Conservation (phyloP, 257 asterid genomes). For the Solanum lycopersicoides region DNA sequence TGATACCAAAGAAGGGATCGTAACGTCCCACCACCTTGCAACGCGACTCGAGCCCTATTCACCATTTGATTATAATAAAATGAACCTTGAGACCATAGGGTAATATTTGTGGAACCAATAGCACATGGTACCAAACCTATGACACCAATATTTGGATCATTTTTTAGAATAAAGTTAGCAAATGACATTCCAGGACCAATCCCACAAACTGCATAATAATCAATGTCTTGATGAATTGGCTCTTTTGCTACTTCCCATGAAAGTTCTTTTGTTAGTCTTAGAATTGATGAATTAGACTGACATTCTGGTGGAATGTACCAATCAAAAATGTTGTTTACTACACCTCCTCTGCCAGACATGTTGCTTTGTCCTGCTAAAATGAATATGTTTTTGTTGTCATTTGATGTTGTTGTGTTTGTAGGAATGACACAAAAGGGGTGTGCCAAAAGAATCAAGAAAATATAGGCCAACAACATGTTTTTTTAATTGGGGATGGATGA, state of each 20-base stretch:
- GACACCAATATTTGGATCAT: not conserved
- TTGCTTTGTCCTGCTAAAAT: slow-evolving; percentile 7
- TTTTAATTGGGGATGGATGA: not conserved
- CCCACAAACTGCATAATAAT: not conserved
- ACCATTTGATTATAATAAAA: not conserved
- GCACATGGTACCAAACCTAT: slow-evolving; percentile 5
- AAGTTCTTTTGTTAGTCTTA: not conserved
- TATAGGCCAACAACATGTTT: not conserved
- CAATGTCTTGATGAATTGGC: slow-evolving; percentile 1
- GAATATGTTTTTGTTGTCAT: not conserved
- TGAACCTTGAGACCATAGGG: not conserved
- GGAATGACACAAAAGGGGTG: not conserved
- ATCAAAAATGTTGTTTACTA: not conserved
- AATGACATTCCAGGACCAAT: slow-evolving; percentile 3
- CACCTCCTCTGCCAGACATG: slow-evolving; percentile 7
- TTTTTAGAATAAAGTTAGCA: not conserved
- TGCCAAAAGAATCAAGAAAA: not conserved
- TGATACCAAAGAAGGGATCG: not conserved
- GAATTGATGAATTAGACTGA: not conserved
- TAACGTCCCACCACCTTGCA: not conserved
- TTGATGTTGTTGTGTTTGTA: not conserved
- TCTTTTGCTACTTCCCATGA: not conserved
- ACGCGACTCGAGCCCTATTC: not conserved
- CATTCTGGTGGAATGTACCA: not conserved
- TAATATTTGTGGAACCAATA: not conserved